Evolutionary conservation across 1,284 basidiomycete genomes (phyloP).

Genomic region (Cryptococcus sp.): DNA sequence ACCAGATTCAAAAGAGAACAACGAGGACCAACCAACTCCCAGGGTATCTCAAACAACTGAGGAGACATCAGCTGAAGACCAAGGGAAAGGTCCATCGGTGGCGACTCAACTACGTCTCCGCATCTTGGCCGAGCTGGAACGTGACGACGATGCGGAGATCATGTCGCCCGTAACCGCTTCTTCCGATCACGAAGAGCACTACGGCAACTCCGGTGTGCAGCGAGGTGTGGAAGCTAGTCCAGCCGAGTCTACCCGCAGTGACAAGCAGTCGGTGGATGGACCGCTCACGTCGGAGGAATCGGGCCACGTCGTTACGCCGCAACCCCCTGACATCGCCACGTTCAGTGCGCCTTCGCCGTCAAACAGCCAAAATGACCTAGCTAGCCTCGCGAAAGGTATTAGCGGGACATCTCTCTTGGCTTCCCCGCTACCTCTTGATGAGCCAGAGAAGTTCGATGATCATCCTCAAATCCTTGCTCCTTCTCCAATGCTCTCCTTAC

Average conservation of each 20-base stretch:
- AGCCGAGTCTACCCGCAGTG: neutral
- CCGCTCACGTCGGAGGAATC: constrained; percentile 17
- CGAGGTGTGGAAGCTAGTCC: neutral
- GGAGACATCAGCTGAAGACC: neutral
- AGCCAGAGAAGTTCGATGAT: neutral
- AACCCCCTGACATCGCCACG: constrained; percentile 13
- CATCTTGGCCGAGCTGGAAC: constrained; percentile 27
- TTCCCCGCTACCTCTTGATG: constrained; percentile 14
- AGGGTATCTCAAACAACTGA: constrained; percentile 6
- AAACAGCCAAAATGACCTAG: neutral
- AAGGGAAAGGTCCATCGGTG: constrained; percentile 14
- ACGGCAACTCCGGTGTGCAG: no score
- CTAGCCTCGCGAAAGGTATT: constrained; percentile 3
- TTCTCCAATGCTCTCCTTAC: constrained; percentile 1
- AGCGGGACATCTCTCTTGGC: constrained; percentile 16
- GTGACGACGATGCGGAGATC: constrained; percentile 11
- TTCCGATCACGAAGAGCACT: neutral
- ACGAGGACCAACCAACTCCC: constrained; percentile 9
- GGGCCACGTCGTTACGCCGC: constrained; percentile 16
- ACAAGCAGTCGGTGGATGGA: neutral
- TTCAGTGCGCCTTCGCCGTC: constrained; percentile 12
- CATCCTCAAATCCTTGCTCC: neutral
- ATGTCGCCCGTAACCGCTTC: neutral
- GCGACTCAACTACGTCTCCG: constrained; percentile 28
- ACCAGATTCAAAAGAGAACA: constrained; percentile 1